These are phyloP conservation scores for Monosporascus sp. DNA, from an alignment of 2,329 filamentous ascomycete species.

Conservation along the genomic window DNA sequence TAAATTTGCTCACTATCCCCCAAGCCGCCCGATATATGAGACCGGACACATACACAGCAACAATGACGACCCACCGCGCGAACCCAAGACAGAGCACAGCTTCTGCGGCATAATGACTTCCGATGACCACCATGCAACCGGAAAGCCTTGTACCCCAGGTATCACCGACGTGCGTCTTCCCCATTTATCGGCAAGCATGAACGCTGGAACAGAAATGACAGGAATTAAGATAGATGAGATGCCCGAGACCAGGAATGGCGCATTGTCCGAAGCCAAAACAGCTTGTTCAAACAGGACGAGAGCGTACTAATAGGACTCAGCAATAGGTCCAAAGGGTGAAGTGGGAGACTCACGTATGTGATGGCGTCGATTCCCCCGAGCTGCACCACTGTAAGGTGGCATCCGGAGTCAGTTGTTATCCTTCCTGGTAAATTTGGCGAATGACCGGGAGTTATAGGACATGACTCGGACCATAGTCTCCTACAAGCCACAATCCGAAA, in stretches of 20 bases:
- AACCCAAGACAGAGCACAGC: slow-evolving; percentile 33
- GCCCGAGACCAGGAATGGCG: slow-evolving; percentile 56
- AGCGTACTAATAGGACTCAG: slow-evolving; percentile 42
- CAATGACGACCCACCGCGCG: slow-evolving; percentile 46
- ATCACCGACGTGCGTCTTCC: slow-evolving; percentile 50
- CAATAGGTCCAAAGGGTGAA: background rate
- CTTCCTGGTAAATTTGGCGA: background rate
- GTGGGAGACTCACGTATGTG: slow-evolving; percentile 43
- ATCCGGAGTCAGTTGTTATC: background rate
- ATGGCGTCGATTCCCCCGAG: slow-evolving; percentile 59
- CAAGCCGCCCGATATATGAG: slow-evolving; percentile 44
- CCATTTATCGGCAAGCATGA: slow-evolving; percentile 52
- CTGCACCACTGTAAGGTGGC: slow-evolving; percentile 50
- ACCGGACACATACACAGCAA: slow-evolving; percentile 44
- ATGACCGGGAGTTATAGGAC: background rate
- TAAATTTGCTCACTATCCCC: slow-evolving; percentile 54
- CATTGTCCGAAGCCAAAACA: slow-evolving; percentile 47
- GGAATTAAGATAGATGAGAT: slow-evolving; percentile 56
- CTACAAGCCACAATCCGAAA: background rate
- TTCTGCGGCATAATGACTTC: slow-evolving; percentile 43
- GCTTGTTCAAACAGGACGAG: slow-evolving; percentile 56
- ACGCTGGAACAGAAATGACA: slow-evolving; percentile 49
- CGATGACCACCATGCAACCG: slow-evolving; percentile 48
- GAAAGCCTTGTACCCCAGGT: slow-evolving; percentile 44
- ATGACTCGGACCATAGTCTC: background rate